These are phyloP conservation scores for Pyrus bretschneideri DNA, from an alignment of 306 rosid genomes.

Conservation along the genomic window DNA sequence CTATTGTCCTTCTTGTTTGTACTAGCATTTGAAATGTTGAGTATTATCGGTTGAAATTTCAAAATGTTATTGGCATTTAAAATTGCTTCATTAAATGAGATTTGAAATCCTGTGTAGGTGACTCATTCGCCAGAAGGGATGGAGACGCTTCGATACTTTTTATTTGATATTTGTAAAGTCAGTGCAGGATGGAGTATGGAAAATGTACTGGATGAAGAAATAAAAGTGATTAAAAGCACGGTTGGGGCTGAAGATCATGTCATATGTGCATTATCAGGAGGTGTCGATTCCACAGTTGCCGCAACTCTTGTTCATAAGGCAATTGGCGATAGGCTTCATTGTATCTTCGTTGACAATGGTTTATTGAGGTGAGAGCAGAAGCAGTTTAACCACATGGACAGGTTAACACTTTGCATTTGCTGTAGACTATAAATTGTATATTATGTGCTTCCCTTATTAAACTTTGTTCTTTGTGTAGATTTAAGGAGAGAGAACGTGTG, in stretches of 20 bases:
- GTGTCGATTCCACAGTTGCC: conserved; percentile 97
- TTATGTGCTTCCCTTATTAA: background rate
- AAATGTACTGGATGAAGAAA: conserved; percentile 72
- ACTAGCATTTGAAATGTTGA: background rate
- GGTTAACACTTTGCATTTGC: background rate
- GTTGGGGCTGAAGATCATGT: conserved; percentile 67
- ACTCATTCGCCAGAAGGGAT: conserved; percentile 89
- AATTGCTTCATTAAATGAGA: background rate
- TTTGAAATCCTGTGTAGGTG: conserved; percentile 47
- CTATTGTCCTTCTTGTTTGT: background rate
- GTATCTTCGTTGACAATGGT: conserved; percentile 93
- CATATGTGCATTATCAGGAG: conserved; percentile 90
- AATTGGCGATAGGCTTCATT: conserved; percentile 88
- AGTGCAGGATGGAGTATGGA: conserved; percentile 85
- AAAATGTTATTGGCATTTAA: background rate
- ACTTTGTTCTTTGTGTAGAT: conserved; percentile 31
- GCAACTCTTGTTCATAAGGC: conserved; percentile 92
- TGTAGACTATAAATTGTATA: background rate
- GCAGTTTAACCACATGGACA: background rate
- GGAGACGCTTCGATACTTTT: conserved; percentile 62
- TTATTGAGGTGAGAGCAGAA: conserved; percentile 55
- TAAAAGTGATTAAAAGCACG: conserved; percentile 51
- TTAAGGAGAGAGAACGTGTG: conserved; percentile 85
- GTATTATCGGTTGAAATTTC: background rate
- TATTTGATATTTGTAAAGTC: conserved; percentile 69